Conservation (phyloP, 371 early-diverging fungal species). For the Mucor irregularis region DNA sequence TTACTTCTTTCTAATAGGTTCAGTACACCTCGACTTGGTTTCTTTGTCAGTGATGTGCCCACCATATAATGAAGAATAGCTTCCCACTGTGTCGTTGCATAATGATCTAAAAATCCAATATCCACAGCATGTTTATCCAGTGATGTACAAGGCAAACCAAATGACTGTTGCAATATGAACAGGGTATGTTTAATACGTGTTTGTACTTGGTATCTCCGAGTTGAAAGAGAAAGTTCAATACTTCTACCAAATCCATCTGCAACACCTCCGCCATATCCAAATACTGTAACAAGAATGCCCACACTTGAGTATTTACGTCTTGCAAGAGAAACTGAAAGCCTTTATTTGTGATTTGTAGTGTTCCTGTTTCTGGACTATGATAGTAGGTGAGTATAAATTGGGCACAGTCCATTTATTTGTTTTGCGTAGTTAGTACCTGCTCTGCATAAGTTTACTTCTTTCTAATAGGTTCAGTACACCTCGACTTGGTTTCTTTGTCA, state of each 20-base stretch:
- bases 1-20: constrained; percentile 75
- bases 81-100: constrained; percentile 90
- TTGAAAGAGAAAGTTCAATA: constrained; percentile 89
- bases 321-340: constrained; percentile 97
- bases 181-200: too few relatives aligned
- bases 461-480: constrained; percentile 79
- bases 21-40: constrained; percentile 75
- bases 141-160: constrained; percentile 74
- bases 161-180: constrained; percentile 78
- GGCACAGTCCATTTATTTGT: neutral
- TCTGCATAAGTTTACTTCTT: constrained; percentile 79
- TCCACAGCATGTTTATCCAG: constrained; percentile 72
- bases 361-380: constrained; percentile 18
- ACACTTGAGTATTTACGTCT: constrained; percentile 91
- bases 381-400: too few relatives aligned
- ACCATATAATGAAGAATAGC: constrained; percentile 93
- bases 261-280: constrained; percentile 83
- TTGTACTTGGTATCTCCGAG: too few relatives aligned
- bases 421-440: constrained; percentile 27
- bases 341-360: constrained; percentile 75
- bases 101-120: constrained; percentile 71
- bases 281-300: constrained; percentile 95
- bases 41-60: constrained; percentile 74
- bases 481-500: constrained; percentile 64
- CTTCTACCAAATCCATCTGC: constrained; percentile 90